Percentiles rank a stretch among this genome's conserved stretches.
phyloP scores from a whole-genome alignment of 495 filamentous ascomycete species.

The Aspergillus conjunctus region DNA sequence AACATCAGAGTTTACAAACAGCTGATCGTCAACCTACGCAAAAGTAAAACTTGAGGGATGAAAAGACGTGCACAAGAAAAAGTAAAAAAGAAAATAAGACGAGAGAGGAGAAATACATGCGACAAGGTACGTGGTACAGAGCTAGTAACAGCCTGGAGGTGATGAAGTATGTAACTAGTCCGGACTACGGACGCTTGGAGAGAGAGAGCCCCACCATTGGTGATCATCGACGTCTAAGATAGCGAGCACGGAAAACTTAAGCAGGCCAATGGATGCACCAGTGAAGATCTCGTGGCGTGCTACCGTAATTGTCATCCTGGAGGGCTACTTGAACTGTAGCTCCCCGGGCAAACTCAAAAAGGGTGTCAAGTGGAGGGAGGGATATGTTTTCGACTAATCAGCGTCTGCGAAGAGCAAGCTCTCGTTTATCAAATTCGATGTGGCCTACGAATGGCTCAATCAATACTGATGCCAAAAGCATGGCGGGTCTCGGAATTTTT shows the following conservation, averaged over 20 bases:
- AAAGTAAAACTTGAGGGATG: background rate
- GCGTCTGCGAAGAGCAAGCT: too few species aligned
- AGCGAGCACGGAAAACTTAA: slow-evolving; percentile 25
- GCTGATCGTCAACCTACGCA: background rate
- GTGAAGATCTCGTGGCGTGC: slow-evolving; percentile 17
- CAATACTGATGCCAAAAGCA: too few species aligned
- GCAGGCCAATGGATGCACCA: slow-evolving; percentile 17
- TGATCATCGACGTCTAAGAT: slow-evolving; percentile 11
- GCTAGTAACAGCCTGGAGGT: too few species aligned
- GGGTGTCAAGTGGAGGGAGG: background rate
- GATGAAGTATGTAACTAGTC: too few species aligned
- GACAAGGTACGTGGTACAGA: too few species aligned
- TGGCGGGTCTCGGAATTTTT: too few species aligned
- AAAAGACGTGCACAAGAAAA: background rate
- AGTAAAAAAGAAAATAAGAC: background rate
- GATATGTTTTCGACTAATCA: background rate
- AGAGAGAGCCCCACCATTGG: background rate
- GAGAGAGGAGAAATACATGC: too few species aligned
- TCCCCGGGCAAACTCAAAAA: background rate
- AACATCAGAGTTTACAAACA: background rate
- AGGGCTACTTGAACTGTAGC: background rate
- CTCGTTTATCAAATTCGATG: too few species aligned
- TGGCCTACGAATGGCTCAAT: too few species aligned
- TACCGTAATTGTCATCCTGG: slow-evolving; percentile 2
- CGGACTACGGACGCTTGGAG: too few species aligned